Conservation (phyloP, 768 basidiomycete genomes). For the Phylloporus sp. region DNA sequence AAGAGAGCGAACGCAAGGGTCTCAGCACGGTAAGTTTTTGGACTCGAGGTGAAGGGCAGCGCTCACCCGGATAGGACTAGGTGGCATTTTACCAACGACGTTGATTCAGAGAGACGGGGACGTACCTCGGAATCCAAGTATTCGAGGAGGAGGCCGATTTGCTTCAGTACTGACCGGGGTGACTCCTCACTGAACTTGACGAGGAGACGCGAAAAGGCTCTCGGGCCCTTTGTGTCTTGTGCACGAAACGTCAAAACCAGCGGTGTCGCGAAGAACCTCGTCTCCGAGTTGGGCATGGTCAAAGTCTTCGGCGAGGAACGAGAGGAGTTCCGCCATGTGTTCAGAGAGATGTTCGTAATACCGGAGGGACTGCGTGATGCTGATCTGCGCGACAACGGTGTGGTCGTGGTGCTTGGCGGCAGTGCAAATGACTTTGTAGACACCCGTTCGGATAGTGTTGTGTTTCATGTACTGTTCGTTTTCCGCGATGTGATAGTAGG, state of each 20-base stretch:
- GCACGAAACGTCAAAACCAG: conserved; percentile 68
- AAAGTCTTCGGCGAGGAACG: conserved; percentile 70
- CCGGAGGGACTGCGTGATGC: conserved; percentile 86
- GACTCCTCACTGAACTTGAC: conserved; percentile 73
- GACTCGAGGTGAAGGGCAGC: background rate
- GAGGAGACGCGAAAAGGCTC: conserved; percentile 81
- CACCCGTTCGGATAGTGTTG: conserved; percentile 59
- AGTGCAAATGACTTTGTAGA: too few species aligned
- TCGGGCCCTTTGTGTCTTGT: conserved; percentile 83
- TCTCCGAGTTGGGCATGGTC: conserved; percentile 88
- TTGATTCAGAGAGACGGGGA: background rate
- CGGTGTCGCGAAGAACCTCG: conserved; percentile 85
- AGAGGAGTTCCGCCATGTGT: conserved; percentile 87
- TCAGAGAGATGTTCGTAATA: conserved; percentile 94
- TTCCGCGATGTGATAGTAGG: conserved; percentile 82
- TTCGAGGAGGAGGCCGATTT: conserved; percentile 75
- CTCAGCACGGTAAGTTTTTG: conserved; percentile 35
- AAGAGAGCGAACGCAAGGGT: conserved; percentile 42
- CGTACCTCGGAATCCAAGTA: conserved; percentile 90
- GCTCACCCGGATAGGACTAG: conserved; percentile 66
- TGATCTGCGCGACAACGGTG: conserved; percentile 76
- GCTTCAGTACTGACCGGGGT: conserved; percentile 80
- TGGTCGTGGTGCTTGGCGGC: conserved; percentile 92
- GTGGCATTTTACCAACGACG: background rate
- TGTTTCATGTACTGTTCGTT: conserved; percentile 86